Evolutionary conservation across 2,329 filamentous ascomycete genomes (phyloP).

Genomic region (Chaetomium strumarium): DNA sequence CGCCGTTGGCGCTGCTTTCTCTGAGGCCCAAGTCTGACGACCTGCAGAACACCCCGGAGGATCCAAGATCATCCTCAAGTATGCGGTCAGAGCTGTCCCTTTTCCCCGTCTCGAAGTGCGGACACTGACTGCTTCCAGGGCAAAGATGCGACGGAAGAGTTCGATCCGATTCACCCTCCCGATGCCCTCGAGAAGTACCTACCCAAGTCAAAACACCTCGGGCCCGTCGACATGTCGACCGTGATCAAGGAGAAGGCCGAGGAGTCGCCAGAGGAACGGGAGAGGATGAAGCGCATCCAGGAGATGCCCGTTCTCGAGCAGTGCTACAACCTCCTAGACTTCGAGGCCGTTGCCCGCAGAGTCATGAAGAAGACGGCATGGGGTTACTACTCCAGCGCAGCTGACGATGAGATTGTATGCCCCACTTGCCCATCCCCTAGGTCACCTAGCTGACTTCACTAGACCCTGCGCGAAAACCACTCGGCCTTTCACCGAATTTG

Average conservation of each 20-base stretch:
- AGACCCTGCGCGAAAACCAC: slow-evolving; percentile 96
- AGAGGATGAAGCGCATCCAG: slow-evolving; percentile 65
- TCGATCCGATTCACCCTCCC: slow-evolving; percentile 80
- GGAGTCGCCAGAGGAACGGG: slow-evolving; percentile 55
- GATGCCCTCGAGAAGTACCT: slow-evolving; percentile 85
- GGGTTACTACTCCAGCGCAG: slow-evolving; percentile 95
- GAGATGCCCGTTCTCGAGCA: slow-evolving; percentile 75
- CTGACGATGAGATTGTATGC: slow-evolving; percentile 78
- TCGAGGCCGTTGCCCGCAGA: slow-evolving; percentile 82
- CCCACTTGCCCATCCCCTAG: background rate
- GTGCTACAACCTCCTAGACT: slow-evolving; percentile 93
- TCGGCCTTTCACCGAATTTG: slow-evolving; percentile 92
- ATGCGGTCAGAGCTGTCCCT: slow-evolving; percentile 51
- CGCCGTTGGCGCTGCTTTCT: slow-evolving; percentile 52
- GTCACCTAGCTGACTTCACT: slow-evolving; percentile 5
- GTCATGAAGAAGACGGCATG: slow-evolving; percentile 96
- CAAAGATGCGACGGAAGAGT: slow-evolving; percentile 89
- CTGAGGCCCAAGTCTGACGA: slow-evolving; percentile 38
- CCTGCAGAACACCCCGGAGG: slow-evolving; percentile 75
- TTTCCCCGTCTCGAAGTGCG: background rate
- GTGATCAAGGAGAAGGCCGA: slow-evolving; percentile 61
- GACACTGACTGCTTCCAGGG: slow-evolving; percentile 42
- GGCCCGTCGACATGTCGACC: slow-evolving; percentile 81
- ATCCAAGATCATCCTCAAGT: slow-evolving; percentile 90
- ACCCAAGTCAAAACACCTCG: slow-evolving; percentile 77